phyloP scores from a whole-genome alignment of 2,329 filamentous ascomycete genomes.

The Cladophialophora yegresii region DNA sequence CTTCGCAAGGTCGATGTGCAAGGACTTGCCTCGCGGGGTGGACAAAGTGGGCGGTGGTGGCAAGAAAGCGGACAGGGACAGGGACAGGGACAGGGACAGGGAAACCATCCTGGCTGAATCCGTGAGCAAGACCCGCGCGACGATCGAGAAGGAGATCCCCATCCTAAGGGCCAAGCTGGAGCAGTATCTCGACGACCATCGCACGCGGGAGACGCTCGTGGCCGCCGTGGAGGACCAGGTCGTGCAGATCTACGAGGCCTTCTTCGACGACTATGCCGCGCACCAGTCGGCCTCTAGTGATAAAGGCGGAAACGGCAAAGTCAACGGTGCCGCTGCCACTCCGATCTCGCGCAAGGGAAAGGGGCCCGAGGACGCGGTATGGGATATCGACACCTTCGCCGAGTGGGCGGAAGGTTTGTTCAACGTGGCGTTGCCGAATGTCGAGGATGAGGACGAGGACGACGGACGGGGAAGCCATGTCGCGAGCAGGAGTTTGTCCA shows the following conservation, averaged over 20 bases:
- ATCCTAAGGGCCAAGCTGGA: conserved; percentile 59
- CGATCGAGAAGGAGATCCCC: conserved; percentile 61
- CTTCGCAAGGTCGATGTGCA: conserved; percentile 60
- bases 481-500: conserved; percentile 32
- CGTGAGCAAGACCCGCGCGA: conserved; percentile 53
- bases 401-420: conserved; percentile 65
- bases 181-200: conserved; percentile 65
- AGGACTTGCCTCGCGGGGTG: conserved; percentile 39
- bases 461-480: conserved; percentile 31
- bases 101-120: conserved; percentile 46
- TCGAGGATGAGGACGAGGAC: conserved; percentile 38
- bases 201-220: conserved; percentile 66
- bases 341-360: conserved; percentile 56
- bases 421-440: conserved; percentile 42
- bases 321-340: conserved; percentile 37
- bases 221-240: conserved; percentile 66
- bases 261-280: conserved; percentile 56
- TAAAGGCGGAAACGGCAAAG: conserved; percentile 37
- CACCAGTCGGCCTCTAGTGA: conserved; percentile 13
- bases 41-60: conserved; percentile 15
- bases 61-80: conserved; percentile 42
- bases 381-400: conserved; percentile 65
- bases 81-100: no score
- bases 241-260: conserved; percentile 64
- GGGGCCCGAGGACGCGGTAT: conserved; percentile 62